Conservation (phyloP, 805 yeast genomes). For the Metschnikowia lunata region DNA sequence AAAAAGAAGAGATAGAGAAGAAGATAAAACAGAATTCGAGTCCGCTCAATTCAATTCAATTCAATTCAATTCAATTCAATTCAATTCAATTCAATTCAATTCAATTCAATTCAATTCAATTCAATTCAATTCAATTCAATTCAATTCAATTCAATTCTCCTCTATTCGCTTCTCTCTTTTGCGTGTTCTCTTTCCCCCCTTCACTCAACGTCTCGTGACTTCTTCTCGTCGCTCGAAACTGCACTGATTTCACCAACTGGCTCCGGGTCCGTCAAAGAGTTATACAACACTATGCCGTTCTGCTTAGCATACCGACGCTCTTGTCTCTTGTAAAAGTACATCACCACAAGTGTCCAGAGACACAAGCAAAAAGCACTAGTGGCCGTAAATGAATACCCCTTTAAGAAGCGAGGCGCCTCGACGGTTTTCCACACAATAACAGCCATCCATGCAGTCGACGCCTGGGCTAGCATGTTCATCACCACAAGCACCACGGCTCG, state of each 20-base stretch:
- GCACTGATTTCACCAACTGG: slow-evolving; percentile 6
- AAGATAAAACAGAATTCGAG: too few relatives aligned
- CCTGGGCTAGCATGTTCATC: slow-evolving; percentile 52
- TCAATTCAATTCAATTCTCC: too few relatives aligned
- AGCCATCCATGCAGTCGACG: slow-evolving; percentile 49
- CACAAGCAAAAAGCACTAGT: slow-evolving; percentile 42
- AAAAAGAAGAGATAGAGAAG: too few relatives aligned
- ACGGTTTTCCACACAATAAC: slow-evolving; percentile 52
- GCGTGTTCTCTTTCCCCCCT: not conserved
- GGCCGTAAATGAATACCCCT: slow-evolving; percentile 52
- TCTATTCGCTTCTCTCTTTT: not conserved
- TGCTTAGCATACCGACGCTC: slow-evolving; percentile 30
- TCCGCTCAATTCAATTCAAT: too few relatives aligned
- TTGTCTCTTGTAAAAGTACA: slow-evolving; percentile 41
- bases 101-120: too few relatives aligned
- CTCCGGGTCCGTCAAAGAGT: slow-evolving; percentile 21
- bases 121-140: too few relatives aligned
- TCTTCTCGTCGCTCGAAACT: slow-evolving; percentile 3
- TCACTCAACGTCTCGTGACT: not conserved
- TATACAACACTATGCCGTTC: slow-evolving; percentile 33
- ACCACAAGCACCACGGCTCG: slow-evolving; percentile 55
- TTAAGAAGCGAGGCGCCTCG: slow-evolving; percentile 52
- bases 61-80: too few relatives aligned
- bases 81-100: too few relatives aligned
- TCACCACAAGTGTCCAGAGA: slow-evolving; percentile 48